Conservation (phyloP, 495 filamentous ascomycete species). For the Penicillium nucicola region DNA sequence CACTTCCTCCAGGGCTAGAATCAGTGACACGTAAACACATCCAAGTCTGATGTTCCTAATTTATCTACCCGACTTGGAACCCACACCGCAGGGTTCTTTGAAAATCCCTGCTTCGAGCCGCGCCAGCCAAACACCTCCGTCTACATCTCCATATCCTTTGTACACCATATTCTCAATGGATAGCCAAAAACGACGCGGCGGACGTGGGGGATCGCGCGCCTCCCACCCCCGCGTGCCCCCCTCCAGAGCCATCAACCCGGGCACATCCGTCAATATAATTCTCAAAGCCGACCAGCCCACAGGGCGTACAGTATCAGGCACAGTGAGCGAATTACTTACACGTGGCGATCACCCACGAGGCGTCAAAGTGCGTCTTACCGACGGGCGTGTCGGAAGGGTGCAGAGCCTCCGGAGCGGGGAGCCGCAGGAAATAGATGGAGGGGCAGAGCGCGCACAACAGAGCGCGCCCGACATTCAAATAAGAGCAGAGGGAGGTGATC, state of each 20-base stretch:
- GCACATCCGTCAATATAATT: conserved; percentile 63
- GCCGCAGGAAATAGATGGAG: background rate
- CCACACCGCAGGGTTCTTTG: too few species aligned
- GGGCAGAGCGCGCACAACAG: background rate
- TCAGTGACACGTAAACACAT: too few species aligned
- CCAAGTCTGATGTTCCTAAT: too few species aligned
- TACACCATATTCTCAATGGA: too few species aligned
- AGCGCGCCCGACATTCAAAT: background rate
- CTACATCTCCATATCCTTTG: too few species aligned
- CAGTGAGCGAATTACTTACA: conserved; percentile 61
- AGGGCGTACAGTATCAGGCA: conserved; percentile 61
- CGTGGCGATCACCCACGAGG: conserved; percentile 68
- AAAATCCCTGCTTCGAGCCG: too few species aligned
- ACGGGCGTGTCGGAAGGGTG: conserved; percentile 67
- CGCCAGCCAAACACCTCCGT: too few species aligned
- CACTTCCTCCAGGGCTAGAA: too few species aligned
- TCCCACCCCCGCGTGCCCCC: conserved; percentile 13
- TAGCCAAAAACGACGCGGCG: background rate
- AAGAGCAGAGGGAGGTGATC: conserved; percentile 3
- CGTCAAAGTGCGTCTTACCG: conserved; percentile 68
- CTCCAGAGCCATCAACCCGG: conserved; percentile 26
- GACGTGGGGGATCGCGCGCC: conserved; percentile 3
- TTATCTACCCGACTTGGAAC: too few species aligned
- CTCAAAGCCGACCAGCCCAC: conserved; percentile 70
- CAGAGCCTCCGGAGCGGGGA: conserved; percentile 33